Evolutionary conservation across 352 stramenopile species (phyloP).

Genomic region (Phytopythium aichiense): DNA sequence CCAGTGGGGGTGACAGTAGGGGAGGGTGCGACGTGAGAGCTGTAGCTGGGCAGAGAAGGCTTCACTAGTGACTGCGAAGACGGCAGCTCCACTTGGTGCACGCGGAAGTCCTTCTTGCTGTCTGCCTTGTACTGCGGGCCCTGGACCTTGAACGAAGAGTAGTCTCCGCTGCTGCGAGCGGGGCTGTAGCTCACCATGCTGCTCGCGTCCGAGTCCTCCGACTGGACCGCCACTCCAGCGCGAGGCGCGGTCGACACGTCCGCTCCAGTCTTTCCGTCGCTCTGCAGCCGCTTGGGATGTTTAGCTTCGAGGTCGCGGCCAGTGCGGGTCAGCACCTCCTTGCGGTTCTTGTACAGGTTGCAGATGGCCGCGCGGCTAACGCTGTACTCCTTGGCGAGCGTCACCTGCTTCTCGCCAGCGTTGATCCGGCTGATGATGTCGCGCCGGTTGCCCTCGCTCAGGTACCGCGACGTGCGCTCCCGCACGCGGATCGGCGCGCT

Average conservation of each 20-base stretch:
- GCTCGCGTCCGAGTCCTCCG: constrained; percentile 6
- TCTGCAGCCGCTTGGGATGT: constrained; percentile 15
- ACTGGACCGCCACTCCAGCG: background rate
- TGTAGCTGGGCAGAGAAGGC: background rate
- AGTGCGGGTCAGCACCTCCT: constrained; percentile 35
- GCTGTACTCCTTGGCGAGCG: constrained; percentile 39
- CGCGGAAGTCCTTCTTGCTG: constrained; percentile 1
- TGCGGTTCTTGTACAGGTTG: constrained; percentile 56
- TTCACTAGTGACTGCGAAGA: background rate
- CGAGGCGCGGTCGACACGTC: background rate
- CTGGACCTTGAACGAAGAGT: background rate
- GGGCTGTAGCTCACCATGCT: constrained; percentile 4
- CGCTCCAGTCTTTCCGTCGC: background rate
- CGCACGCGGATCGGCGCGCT: constrained; percentile 8
- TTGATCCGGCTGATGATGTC: constrained; percentile 47
- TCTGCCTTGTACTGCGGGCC: background rate
- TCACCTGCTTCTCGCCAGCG: constrained; percentile 40
- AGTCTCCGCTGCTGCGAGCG: background rate
- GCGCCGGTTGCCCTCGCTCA: constrained; percentile 37
- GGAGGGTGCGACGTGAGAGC: background rate
- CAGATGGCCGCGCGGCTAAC: constrained; percentile 49
- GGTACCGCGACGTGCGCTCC: constrained; percentile 40
- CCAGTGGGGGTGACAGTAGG: background rate
- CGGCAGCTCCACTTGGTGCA: background rate
- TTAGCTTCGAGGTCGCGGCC: constrained; percentile 19